Percentiles rank a stretch among this genome's conserved stretches.
Evolutionary conservation across 192 early-diverging fungal species (phyloP).

Genomic region (Coemansia sp.): DNA sequence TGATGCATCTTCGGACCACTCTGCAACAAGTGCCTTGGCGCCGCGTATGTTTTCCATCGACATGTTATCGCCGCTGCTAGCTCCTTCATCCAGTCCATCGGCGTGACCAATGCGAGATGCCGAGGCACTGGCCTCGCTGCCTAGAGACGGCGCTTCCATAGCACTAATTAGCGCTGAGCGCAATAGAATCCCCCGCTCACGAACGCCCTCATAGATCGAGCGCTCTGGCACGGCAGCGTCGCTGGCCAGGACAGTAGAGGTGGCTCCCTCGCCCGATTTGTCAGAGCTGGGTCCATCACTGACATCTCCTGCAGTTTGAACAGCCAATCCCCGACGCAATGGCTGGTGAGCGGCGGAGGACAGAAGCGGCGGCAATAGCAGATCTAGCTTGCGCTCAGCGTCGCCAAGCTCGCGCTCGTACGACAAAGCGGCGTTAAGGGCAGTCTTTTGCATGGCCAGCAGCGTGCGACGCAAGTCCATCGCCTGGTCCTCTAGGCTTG

Average conservation of each 20-base stretch:
- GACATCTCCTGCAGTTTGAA: neutral
- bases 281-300: neutral
- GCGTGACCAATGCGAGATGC: neutral
- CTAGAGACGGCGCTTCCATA: neutral
- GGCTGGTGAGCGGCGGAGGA: neutral
- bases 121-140: neutral
- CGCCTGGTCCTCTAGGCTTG: slow-evolving; percentile 32
- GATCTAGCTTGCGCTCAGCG: slow-evolving; percentile 35
- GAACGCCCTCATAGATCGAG: slow-evolving; percentile 40
- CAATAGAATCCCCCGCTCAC: slow-evolving; percentile 50
- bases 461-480: slow-evolving; percentile 54
- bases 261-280: neutral
- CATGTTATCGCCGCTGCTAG: neutral
- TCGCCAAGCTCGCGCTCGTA: slow-evolving; percentile 55
- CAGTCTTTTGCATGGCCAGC: slow-evolving; percentile 54
- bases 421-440: slow-evolving; percentile 42
- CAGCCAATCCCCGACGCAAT: neutral
- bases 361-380: slow-evolving; percentile 9
- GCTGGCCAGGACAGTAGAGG: neutral
- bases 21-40: slow-evolving; percentile 22
- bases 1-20: slow-evolving; percentile 16
- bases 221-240: slow-evolving; percentile 6
- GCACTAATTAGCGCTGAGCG: slow-evolving; percentile 47
- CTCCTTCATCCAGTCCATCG: neutral
- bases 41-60: slow-evolving; percentile 39